Evolutionary conservation across 2,329 filamentous ascomycete species (phyloP).

Genomic region (Aspergillus awamori): DNA sequence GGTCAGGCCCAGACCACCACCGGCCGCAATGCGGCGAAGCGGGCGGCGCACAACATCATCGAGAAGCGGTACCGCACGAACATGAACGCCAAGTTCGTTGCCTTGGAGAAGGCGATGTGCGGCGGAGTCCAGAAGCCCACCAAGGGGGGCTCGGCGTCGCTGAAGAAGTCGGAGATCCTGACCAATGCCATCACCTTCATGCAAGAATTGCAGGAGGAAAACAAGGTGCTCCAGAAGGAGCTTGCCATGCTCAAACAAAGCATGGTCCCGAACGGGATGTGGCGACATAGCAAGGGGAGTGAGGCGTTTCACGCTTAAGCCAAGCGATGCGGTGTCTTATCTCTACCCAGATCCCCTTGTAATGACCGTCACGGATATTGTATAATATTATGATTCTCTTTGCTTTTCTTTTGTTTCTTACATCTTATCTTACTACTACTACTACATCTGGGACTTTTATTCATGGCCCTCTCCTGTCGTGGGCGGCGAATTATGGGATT

Average conservation of each 20-base stretch:
- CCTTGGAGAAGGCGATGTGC: slow-evolving; percentile 42
- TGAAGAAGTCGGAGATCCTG: slow-evolving; percentile 44
- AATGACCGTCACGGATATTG: slow-evolving; percentile 13
- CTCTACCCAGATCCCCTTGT: not conserved
- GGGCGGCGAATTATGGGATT: slow-evolving; percentile 6
- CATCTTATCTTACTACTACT: not conserved
- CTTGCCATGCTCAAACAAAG: slow-evolving; percentile 34
- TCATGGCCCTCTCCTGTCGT: slow-evolving; percentile 9
- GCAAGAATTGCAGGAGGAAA: slow-evolving; percentile 40
- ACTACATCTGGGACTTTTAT: not conserved
- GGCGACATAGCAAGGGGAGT: slow-evolving; percentile 24
- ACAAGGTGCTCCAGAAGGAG: slow-evolving; percentile 37
- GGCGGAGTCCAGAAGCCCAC: slow-evolving; percentile 28
- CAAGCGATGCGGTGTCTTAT: no score
- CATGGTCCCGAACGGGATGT: slow-evolving; percentile 28
- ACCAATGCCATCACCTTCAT: slow-evolving; percentile 42
- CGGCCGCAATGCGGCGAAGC: slow-evolving; percentile 42
- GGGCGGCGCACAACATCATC: slow-evolving; percentile 46
- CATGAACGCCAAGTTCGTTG: slow-evolving; percentile 47
- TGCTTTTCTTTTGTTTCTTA: not conserved
- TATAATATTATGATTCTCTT: slow-evolving; percentile 11
- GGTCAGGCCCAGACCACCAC: slow-evolving; percentile 21
- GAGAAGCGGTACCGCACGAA: slow-evolving; percentile 48
- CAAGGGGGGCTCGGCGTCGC: slow-evolving; percentile 34
- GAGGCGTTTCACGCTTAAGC: slow-evolving; percentile 11